Conservation (phyloP, 2,329 filamentous ascomycete genomes). For the Emergomyces orientalis region DNA sequence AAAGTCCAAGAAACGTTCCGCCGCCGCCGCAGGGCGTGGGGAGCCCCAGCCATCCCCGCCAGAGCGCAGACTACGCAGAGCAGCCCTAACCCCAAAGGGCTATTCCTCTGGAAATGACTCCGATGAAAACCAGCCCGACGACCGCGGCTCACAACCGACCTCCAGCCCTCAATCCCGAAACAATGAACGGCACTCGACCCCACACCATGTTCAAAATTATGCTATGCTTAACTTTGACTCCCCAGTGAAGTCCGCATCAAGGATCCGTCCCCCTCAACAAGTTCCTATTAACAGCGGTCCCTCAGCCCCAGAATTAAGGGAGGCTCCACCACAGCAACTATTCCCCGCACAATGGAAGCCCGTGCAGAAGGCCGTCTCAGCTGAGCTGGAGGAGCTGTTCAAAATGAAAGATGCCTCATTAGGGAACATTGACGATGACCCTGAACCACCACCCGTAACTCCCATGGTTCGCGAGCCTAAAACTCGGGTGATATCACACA, state of each 20-base stretch:
- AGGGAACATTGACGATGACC: neutral
- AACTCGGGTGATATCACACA: conserved; percentile 61
- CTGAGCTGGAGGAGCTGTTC: too few species aligned
- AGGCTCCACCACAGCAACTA: too few species aligned
- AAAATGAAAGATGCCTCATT: too few species aligned
- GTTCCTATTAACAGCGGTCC: neutral
- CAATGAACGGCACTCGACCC: neutral
- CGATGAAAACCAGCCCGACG: neutral
- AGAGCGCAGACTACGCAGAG: too few species aligned
- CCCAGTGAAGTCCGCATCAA: neutral
- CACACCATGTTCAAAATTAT: neutral
- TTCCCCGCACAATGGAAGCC: too few species aligned
- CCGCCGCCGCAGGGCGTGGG: neutral
- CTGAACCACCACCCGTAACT: neutral
- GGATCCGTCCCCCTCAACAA: neutral
- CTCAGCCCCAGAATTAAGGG: too few species aligned
- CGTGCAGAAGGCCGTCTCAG: too few species aligned
- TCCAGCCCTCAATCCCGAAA: neutral
- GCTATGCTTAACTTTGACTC: neutral
- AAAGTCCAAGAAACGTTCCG: neutral
- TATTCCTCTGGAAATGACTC: neutral
- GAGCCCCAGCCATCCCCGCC: neutral
- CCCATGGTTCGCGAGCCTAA: conserved; percentile 43
- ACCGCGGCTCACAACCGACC: neutral
- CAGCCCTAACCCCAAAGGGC: too few species aligned